Percentiles rank a stretch among this genome's conserved stretches.
Evolutionary conservation across 305 asterid species (phyloP).

Genomic region (Fraxinus paxiana): DNA sequence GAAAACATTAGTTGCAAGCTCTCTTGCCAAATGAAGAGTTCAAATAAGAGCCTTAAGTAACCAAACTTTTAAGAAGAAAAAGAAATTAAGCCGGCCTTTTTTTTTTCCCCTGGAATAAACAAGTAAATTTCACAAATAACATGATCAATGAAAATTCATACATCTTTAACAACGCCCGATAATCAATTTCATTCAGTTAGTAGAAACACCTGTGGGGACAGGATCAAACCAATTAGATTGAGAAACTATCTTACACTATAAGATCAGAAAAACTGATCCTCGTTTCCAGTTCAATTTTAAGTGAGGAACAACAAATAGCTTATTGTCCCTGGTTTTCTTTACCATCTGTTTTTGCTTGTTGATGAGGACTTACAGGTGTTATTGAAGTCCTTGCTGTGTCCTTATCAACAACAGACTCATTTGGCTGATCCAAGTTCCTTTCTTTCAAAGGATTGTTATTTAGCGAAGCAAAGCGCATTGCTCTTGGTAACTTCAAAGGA

Average conservation of each 20-base stretch:
- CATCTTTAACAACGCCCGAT: background rate
- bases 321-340: constrained; percentile 57
- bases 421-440: constrained; percentile 49
- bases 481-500: constrained; percentile 67
- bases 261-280: background rate
- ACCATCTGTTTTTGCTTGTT: constrained; percentile 38
- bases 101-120: background rate
- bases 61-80: background rate
- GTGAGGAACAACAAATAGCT: background rate
- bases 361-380: constrained; percentile 42
- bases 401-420: constrained; percentile 28
- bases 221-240: background rate
- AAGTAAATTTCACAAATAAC: background rate
- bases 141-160: background rate
- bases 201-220: background rate
- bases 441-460: constrained; percentile 58
- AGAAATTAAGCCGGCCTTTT: background rate
- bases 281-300: background rate
- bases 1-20: background rate
- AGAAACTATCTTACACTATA: background rate
- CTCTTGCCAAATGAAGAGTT: background rate
- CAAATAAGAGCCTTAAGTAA: background rate
- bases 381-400: constrained; percentile 32
- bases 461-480: constrained; percentile 55
- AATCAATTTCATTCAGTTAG: background rate